Percentiles rank a stretch among this genome's conserved stretches.
Evolutionary conservation across 1,284 basidiomycete genomes (phyloP).

Genomic region (Moesziomyces parantarcticus): DNA sequence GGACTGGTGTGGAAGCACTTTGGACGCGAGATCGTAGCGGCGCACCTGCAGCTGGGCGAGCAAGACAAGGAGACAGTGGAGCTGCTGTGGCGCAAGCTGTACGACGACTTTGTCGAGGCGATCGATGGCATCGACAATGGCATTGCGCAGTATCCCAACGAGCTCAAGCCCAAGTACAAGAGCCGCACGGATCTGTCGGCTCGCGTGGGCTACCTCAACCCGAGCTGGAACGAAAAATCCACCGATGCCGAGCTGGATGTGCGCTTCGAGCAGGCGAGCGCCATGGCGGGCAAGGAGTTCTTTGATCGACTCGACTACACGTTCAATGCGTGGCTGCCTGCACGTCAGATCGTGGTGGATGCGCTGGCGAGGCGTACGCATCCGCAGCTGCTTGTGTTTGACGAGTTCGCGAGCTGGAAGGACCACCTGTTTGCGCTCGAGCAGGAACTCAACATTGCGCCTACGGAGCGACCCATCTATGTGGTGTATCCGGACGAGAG

Average conservation of each 20-base stretch:
- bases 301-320: constrained; percentile 83
- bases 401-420: constrained; percentile 88
- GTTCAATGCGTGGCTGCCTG: constrained; percentile 89
- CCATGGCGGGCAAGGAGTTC: constrained; percentile 88
- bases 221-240: constrained; percentile 63
- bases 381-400: constrained; percentile 81
- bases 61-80: constrained; percentile 76
- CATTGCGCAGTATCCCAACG: constrained; percentile 58
- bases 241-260: constrained; percentile 46
- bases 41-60: constrained; percentile 72
- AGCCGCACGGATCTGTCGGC: constrained; percentile 63
- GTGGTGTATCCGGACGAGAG: constrained; percentile 85
- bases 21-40: constrained; percentile 86
- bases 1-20: constrained; percentile 86
- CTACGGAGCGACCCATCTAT: constrained; percentile 75
- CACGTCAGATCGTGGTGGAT: constrained; percentile 80
- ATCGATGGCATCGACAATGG: constrained; percentile 87
- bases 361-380: constrained; percentile 75
- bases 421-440: constrained; percentile 93
- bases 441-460: constrained; percentile 60
- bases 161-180: constrained; percentile 60
- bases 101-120: constrained; percentile 90
- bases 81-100: constrained; percentile 86
- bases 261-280: constrained; percentile 81
- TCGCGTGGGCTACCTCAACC: constrained; percentile 62